Evolutionary conservation across 208 protist genomes (phyloP), one percentile per base, ranked within the genome.

Genomic region (Endotrypanum monterogeii): DNA sequence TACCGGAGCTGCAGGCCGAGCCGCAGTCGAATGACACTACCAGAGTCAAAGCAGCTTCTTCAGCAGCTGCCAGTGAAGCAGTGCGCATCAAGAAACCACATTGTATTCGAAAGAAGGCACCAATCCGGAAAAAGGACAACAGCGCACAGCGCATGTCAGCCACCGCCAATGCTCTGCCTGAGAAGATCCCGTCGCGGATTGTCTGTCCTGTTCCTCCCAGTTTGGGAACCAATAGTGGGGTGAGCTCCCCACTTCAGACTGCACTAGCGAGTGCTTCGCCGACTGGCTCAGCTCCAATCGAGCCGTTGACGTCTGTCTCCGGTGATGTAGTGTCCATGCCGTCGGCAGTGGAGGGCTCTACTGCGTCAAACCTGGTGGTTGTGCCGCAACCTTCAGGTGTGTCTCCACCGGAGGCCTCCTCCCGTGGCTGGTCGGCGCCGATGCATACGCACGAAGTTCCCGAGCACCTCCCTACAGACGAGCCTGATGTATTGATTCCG

Each of bases 401-500:
- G 44, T 23, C 62, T 16, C 5, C 41, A 9, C 23, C 65, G 1
- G 28, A 2, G 9, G 25, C 50, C 5, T 51, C 44, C 5, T 39
- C 5, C 16, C 58, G 58, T 23, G 25, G n/a, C 1, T 80, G 62
- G 60, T n/a, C 51, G 12, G 37, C 69, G 18, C 62, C 69, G 25
- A 70, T 75, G 69, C 57, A 74, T 63, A 80, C 75, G 23, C 69
- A 68, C 54, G 75, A 74, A 30, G 41, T 3, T 1, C 69, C 75
- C 5, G 75, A 80, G 35, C 58, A 80, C 46, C 25, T 80, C 44
- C 71, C 73, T 5, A 71, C 72, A 5, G 82, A 87, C 35, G 76
- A 80, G 20, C 74, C 82, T 6, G 70, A 84, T 44, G 66, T 87
- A 28, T 65, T 87, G 28, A 85, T 87, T 46, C 79, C 85, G 14